Base-by-base conservation (phyloP, 345 rosid genomes). In the Odontarrhena argentea region DNA sequence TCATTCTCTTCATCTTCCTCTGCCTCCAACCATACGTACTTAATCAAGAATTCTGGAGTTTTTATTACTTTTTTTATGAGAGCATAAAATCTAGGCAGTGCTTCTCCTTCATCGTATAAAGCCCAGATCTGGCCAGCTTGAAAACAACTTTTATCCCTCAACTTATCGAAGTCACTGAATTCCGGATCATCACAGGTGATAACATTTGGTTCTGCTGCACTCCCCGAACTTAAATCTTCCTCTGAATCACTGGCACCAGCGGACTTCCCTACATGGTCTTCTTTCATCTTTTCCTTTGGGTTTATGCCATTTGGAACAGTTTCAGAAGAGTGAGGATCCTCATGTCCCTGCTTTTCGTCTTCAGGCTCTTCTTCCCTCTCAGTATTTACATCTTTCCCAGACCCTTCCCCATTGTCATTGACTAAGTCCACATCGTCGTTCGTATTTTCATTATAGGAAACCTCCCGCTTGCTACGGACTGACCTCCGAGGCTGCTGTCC, bases 71-170 rank as follows among this genome's bases (percentile, higher is more conserved):
- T 83, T 73, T 46, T 81, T 48, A 90, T 67, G 67, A 68, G 49
- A 34, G 91, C 98, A 82, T 93, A 88, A 69, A 74, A 93, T 55
- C 98, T 86, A 13, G 98, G 98, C 98, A 93, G 81, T 60, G 84
- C 82, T 52, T 90, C 98, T n/a, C 37, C 25, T 24, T 76, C 22
- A 81, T 90, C 98, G 80, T 88, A 93, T 75, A 82, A 34, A 62
- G 99, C 99, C 99, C 99, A 93, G n/a, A 88, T 35, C 81, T 93
- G 96, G 66, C 81, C 71, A 53, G 40, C 78, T 65, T 79, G 14
- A 83, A 93, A 88, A 65, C 78, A 42, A 49, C 24, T 51, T 67
- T 77, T 68, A 7, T 60, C 76, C 75, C 74, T 85, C 63, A 63
- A 38, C 59, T 63, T 64, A 9, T 86, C 97, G 15, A 90, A 93